phyloP scores from a whole-genome alignment of 805 yeast species.

The Saccharomycopsis selenospora region DNA sequence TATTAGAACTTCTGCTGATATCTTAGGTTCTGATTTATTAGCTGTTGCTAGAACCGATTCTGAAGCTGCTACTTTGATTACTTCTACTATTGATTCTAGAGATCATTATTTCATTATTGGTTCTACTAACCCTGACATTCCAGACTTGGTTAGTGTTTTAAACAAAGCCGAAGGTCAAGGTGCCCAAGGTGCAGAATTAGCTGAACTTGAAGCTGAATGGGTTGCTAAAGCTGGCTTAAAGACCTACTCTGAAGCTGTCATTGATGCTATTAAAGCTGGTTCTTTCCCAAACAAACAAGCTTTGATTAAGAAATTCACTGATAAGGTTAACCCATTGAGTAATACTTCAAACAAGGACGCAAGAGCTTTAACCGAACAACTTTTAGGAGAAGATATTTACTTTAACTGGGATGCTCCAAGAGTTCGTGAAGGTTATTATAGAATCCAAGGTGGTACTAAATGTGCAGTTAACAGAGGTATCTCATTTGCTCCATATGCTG shows the following conservation, averaged over 20 bases:
- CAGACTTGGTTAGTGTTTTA: constrained; percentile 70
- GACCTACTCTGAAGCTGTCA: constrained; percentile 85
- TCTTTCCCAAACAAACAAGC: constrained; percentile 51
- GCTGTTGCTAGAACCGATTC: constrained; percentile 95
- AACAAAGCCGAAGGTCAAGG: constrained; percentile 75
- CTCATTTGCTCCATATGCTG: constrained; percentile 91
- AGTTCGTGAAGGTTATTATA: constrained; percentile 94
- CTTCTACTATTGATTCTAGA: constrained; percentile 89
- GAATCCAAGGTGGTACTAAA: constrained; percentile 93
- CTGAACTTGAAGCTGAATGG: constrained; percentile 77
- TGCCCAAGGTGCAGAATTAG: constrained; percentile 60
- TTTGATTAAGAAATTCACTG: constrained; percentile 57
- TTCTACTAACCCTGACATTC: constrained; percentile 75
- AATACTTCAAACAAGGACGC: constrained; percentile 76
- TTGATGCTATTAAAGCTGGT: constrained; percentile 67
- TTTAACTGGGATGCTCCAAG: constrained; percentile 95
- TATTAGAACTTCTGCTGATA: constrained; percentile 91
- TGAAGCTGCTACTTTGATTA: constrained; percentile 92
- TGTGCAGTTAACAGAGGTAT: constrained; percentile 97
- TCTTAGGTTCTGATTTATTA: constrained; percentile 78
- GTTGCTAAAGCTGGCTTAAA: constrained; percentile 71
- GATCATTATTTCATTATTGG: constrained; percentile 92
- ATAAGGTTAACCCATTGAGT: constrained; percentile 66
- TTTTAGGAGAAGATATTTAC: constrained; percentile 75
- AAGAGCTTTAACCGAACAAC: constrained; percentile 59